Conservation (phyloP, 306 rosid genomes). For the Begonia loranthoides region DNA sequence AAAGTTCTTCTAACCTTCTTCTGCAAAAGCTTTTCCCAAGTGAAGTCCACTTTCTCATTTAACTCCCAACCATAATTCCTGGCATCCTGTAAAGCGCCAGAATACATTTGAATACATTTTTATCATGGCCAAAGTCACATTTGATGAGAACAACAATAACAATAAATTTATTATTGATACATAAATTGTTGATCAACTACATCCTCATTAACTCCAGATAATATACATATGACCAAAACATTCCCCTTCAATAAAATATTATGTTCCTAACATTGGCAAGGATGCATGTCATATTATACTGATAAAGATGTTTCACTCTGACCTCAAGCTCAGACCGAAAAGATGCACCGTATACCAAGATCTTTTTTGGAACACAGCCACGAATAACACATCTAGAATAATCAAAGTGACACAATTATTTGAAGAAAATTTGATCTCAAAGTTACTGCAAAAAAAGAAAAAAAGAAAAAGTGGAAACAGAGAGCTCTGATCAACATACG, state of each 20-base stretch:
- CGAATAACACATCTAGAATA: constrained; percentile 83
- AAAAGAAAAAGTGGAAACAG: not conserved
- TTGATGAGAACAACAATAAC: too few species aligned
- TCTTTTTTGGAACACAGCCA: constrained; percentile 99
- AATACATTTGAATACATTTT: constrained; percentile 6
- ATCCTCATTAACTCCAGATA: too few species aligned
- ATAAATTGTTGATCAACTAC: too few species aligned
- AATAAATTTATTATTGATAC: too few species aligned
- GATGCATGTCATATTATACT: too few species aligned
- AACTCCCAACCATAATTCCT: constrained; percentile 84
- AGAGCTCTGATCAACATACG: constrained; percentile 40
- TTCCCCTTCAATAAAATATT: too few species aligned
- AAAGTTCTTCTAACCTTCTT: constrained; percentile 46
- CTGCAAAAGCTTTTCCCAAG: constrained; percentile 85
- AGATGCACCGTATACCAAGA: constrained; percentile 86
- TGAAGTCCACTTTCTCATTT: constrained; percentile 72
- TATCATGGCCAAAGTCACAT: too few species aligned
- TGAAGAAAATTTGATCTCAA: constrained; percentile 7
- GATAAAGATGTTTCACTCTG: constrained; percentile 5
- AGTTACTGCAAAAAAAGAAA: not conserved
- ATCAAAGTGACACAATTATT: constrained; percentile 14
- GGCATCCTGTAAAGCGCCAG: constrained; percentile 54
- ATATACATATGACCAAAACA: too few species aligned
- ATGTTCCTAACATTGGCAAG: too few species aligned
- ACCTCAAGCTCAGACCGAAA: constrained; percentile 85